These are phyloP conservation scores for Neurospora sp. DNA, from an alignment of 495 filamentous ascomycete genomes.

Conservation along the genomic window DNA sequence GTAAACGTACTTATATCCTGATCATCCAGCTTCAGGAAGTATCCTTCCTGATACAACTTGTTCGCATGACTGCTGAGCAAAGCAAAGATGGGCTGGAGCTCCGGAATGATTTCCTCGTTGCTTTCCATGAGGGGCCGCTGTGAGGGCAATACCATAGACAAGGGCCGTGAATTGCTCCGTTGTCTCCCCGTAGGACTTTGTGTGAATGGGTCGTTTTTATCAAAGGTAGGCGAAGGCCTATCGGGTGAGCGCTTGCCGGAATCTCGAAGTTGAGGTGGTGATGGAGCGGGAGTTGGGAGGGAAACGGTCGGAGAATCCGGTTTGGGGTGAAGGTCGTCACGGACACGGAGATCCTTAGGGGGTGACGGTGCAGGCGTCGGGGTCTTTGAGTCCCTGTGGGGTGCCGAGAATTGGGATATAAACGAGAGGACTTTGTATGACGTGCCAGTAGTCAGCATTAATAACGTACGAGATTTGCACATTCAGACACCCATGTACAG, in stretches of 20 bases:
- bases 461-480: constrained; percentile 10
- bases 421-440: constrained; percentile 45
- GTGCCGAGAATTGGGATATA: constrained; percentile 46
- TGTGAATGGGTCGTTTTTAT: constrained; percentile 11
- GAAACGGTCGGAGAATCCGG: constrained; percentile 17
- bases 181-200: constrained; percentile 13
- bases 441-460: constrained; percentile 18
- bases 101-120: constrained; percentile 73
- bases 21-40: constrained; percentile 93
- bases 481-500: not conserved
- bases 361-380: constrained; percentile 29
- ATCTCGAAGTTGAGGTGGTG: constrained; percentile 3
- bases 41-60: constrained; percentile 95
- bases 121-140: constrained; percentile 84
- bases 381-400: constrained; percentile 30
- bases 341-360: constrained; percentile 16
- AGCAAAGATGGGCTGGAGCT: constrained; percentile 87
- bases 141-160: constrained; percentile 65
- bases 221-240: constrained; percentile 20
- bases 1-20: constrained; percentile 67
- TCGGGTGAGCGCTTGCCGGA: constrained; percentile 16
- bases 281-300: constrained; percentile 7
- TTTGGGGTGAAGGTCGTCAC: constrained; percentile 17
- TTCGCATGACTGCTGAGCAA: constrained; percentile 92
- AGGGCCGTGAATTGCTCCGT: constrained; percentile 38